Evolutionary conservation across 169 alveolate species (phyloP).

Genomic region (Plasmodium inui): DNA sequence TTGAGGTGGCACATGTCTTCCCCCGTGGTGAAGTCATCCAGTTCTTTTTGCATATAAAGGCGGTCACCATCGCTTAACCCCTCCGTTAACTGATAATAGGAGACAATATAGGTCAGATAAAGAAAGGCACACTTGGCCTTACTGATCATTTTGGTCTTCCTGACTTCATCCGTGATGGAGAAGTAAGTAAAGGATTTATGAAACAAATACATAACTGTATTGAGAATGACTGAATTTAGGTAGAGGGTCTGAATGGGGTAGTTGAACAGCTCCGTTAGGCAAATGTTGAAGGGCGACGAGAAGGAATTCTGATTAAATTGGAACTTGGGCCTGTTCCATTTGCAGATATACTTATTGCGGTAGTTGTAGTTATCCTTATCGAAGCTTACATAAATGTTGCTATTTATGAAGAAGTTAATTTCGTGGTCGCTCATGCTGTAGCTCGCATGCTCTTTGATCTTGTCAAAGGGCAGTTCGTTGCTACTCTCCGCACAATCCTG

Average conservation of each 20-base stretch:
- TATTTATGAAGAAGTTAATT: constrained; percentile 15
- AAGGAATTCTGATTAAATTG: constrained; percentile 13
- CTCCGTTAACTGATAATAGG: constrained; percentile 31
- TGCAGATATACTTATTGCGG: constrained; percentile 27
- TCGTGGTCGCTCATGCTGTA: constrained; percentile 14
- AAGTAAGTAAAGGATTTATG: constrained; percentile 44
- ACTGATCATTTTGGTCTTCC: constrained; percentile 11
- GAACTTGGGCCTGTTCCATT: not conserved
- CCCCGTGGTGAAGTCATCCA: not conserved
- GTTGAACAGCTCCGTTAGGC: constrained; percentile 55
- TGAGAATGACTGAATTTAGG: constrained; percentile 42
- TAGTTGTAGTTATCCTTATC: constrained; percentile 51
- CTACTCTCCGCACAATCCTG: not conserved
- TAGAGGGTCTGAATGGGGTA: constrained; percentile 55
- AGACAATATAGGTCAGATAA: constrained; percentile 39
- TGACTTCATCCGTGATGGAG: constrained; percentile 15
- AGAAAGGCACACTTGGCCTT: constrained; percentile 44
- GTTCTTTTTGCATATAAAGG: not conserved
- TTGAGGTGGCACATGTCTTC: not conserved
- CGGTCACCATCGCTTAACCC: not conserved
- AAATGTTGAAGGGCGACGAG: constrained; percentile 33
- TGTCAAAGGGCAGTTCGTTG: constrained; percentile 7
- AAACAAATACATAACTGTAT: constrained; percentile 48
- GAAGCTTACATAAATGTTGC: constrained; percentile 36
- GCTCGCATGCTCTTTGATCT: constrained; percentile 15